Base-by-base conservation (phyloP, 139 green algal species). In the Gonium pectorale region DNA sequence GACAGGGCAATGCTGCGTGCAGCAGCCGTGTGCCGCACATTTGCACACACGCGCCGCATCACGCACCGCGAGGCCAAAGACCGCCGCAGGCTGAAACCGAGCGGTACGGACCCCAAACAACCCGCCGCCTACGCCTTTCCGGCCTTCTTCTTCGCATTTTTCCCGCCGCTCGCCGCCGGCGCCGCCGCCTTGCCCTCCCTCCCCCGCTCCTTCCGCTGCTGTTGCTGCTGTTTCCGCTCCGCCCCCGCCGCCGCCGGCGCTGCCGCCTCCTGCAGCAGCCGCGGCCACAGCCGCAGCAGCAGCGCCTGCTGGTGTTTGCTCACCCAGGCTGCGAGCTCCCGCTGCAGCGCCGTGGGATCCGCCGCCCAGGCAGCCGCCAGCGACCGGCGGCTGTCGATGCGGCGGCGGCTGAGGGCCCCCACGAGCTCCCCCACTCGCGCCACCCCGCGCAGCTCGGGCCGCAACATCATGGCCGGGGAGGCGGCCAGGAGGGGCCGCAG, bases 321-420 rank as follows among this genome's bases (percentile, higher is more conserved):
- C 86, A 96, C 35, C 91, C 94, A 96, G 71, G 69, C 67, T 2
- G 15, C 35, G 51, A 97, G 56, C 88, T 97, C 89, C 19, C 78
- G 70, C 69, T 91, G 88, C 49, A 97, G 69, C 46, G 93, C 94
- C 0, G 31, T 35, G 0, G 86, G 78, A 21, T 92, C 52, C 13
- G 37, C 11, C 3, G 19, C 7, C 94, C 94, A 97, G 13, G 67
- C 82, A 2, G 67, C 77, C 17, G 62, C 85, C 60, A 97, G 80
- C 1, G 51, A 29, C 0, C 63, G 54, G 1, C 60, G 51, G 73
- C 81, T 92, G 87, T 93, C 91, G 38, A 95, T 86, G 0, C 71
- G 17, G 19, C 41, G 31, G 3, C 80, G 40, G 4, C 51, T 22
- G 60, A 97, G 87, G 9, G 88, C 90, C 0, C 54, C 51, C 35